Percentiles rank a stretch among this genome's conserved stretches.
These are phyloP conservation scores for Ceratobasidium sp. DNA, from an alignment of 1,284 basidiomycete genomes.

Conservation along the genomic window DNA sequence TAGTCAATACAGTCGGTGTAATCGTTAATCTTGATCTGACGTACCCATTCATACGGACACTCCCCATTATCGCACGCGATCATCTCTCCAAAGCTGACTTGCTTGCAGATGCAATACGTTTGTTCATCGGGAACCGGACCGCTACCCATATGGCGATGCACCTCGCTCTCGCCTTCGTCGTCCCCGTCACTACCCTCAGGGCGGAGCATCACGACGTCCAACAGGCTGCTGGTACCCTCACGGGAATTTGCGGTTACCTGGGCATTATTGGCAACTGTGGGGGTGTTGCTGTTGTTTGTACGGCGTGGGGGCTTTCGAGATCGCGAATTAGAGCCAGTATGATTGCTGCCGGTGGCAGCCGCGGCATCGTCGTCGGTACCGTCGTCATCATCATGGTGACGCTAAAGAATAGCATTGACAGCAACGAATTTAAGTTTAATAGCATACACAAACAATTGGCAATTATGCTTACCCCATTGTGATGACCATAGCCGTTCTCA, in stretches of 20 bases:
- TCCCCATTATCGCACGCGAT: constrained; percentile 93
- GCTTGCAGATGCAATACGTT: constrained; percentile 89
- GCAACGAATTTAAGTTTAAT: background rate
- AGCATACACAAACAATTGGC: background rate
- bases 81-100: constrained; percentile 94
- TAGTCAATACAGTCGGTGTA: background rate
- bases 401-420: background rate
- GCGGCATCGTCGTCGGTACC: constrained; percentile 34
- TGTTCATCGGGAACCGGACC: constrained; percentile 60
- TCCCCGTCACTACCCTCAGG: constrained; percentile 56
- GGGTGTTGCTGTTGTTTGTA: constrained; percentile 18
- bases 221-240: constrained; percentile 39
- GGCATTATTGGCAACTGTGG: background rate
- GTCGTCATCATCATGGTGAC: constrained; percentile 40
- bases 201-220: constrained; percentile 45
- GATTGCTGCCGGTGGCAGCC: constrained; percentile 2
- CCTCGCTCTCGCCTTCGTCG: constrained; percentile 64
- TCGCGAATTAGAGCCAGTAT: constrained; percentile 27
- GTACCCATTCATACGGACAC: constrained; percentile 94
- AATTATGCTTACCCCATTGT: constrained; percentile 42
- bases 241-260: constrained; percentile 14
- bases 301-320: constrained; percentile 35
- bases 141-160: background rate
- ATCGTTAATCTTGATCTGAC: constrained; percentile 54
- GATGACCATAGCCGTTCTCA: constrained; percentile 41